phyloP scores from a whole-genome alignment of 805 yeast species.

The Candida boidinii region DNA sequence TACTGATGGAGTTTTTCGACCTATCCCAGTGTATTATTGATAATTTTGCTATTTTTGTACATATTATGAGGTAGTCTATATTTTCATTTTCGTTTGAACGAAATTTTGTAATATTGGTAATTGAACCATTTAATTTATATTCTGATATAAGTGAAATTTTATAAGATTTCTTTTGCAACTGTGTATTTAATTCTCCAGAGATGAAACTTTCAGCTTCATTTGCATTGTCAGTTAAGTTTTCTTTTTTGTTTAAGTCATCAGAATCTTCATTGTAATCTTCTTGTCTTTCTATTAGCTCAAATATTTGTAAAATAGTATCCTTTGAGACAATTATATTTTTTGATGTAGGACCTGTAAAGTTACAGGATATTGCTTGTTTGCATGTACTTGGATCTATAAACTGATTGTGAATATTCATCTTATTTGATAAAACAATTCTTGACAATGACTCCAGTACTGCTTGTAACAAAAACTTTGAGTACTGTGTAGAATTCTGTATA shows the following conservation, averaged over 20 bases:
- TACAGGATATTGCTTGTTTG: slow-evolving; percentile 46
- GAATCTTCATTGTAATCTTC: slow-evolving; percentile 11
- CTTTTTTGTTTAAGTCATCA: neutral
- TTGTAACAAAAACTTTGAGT: no score
- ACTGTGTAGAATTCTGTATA: no score
- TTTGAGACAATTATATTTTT: slow-evolving; percentile 61
- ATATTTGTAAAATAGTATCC: slow-evolving; percentile 62
- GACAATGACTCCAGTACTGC: no score
- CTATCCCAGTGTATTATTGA: slow-evolving; percentile 70
- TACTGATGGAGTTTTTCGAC: slow-evolving; percentile 42
- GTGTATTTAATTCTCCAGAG: neutral
- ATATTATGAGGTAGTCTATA: slow-evolving; percentile 53
- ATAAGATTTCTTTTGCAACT: slow-evolving; percentile 7
- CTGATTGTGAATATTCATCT: slow-evolving; percentile 76
- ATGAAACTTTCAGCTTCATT: neutral
- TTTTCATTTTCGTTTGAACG: slow-evolving; percentile 35
- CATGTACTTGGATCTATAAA: slow-evolving; percentile 71
- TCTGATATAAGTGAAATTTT: slow-evolving; percentile 46
- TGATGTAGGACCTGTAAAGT: slow-evolving; percentile 26
- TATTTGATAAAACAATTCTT: no score
- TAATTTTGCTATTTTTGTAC: slow-evolving; percentile 70
- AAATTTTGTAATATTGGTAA: slow-evolving; percentile 47
- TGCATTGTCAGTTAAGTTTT: neutral
- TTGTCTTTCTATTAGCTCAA: slow-evolving; percentile 27
- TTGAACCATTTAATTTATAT: slow-evolving; percentile 61